These are phyloP conservation scores for Triticum turgidum DNA, from an alignment of 176 grass and related monocot genomes.

Conservation along the genomic window DNA sequence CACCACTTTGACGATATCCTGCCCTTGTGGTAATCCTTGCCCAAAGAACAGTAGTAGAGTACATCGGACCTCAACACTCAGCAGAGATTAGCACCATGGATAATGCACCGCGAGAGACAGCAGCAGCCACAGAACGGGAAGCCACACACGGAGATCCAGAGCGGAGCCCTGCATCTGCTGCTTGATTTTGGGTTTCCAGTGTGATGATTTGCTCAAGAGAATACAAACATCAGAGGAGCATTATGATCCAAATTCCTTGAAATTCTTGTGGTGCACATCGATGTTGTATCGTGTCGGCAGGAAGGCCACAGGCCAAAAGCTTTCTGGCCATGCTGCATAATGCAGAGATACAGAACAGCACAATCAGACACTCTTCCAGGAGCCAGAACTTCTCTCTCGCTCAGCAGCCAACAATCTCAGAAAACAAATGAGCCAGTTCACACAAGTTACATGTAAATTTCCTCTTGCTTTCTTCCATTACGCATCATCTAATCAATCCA, in stretches of 20 bases:
- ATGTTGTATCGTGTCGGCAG: neutral
- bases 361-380: neutral
- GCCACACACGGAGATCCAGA: neutral
- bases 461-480: slow-evolving; percentile 28
- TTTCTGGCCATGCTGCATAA: neutral
- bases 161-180: neutral
- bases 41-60: too few species aligned
- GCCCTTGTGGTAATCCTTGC: neutral
- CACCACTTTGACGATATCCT: neutral
- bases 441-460: slow-evolving; percentile 10
- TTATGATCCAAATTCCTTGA: neutral
- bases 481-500: neutral
- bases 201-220: neutral
- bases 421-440: neutral
- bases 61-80: neutral
- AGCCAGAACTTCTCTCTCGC: neutral
- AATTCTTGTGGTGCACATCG: neutral
- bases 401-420: neutral
- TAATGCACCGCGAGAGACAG: too few species aligned
- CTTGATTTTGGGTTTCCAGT: neutral
- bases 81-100: too few species aligned
- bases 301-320: neutral
- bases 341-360: neutral
- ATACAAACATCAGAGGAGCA: neutral
- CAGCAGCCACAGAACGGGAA: too few species aligned